Evolutionary conservation across 345 rosid species (phyloP).

Genomic region (Camelina hispida): DNA sequence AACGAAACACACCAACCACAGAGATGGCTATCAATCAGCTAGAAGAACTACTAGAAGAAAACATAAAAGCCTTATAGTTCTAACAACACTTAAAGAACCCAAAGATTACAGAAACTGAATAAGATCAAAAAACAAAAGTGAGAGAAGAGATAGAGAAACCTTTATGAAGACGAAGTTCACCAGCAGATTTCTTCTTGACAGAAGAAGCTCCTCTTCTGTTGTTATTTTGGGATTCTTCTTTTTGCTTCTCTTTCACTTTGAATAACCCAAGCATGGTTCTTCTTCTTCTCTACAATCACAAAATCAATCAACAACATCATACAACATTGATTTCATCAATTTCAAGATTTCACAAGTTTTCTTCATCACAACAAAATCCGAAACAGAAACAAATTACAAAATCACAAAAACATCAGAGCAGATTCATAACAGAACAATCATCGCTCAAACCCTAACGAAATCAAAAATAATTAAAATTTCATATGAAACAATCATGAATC

Average conservation of each 20-base stretch:
- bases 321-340: background rate
- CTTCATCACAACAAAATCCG: background rate
- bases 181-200: slow-evolving; percentile 68
- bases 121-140: background rate
- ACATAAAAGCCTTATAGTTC: background rate
- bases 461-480: background rate
- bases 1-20: background rate
- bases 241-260: slow-evolving; percentile 84
- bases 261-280: slow-evolving; percentile 71
- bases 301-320: background rate
- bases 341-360: background rate
- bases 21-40: background rate
- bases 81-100: background rate
- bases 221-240: slow-evolving; percentile 61
- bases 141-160: slow-evolving; percentile 47
- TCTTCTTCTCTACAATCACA: slow-evolving; percentile 40
- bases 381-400: background rate
- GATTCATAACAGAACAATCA: slow-evolving; percentile 7
- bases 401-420: slow-evolving; percentile 34
- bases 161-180: slow-evolving; percentile 86
- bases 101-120: background rate
- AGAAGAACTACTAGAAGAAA: background rate
- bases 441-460: background rate
- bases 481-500: background rate
- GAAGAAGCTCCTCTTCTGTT: slow-evolving; percentile 48